Base-by-base conservation (phyloP, 2,329 filamentous ascomycete species). In the Neonectria faginata region DNA sequence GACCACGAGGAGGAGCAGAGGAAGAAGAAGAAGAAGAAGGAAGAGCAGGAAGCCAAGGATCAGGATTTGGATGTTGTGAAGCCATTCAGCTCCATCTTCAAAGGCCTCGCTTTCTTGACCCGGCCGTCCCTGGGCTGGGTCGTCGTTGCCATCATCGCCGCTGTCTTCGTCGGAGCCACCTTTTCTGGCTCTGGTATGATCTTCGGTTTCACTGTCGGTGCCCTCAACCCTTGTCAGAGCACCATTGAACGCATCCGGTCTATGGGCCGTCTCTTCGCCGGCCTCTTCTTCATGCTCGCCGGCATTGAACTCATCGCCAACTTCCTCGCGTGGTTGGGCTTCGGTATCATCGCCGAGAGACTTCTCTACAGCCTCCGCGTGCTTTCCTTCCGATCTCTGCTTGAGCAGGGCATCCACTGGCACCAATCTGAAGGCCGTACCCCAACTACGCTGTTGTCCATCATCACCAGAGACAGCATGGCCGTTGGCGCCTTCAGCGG, bases 391-490 rank as follows among this genome's bases (percentile, higher is more conserved):
- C 84, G 87, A 3, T 87, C 89, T 0, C 78, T 92, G 2, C 83
- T 92, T 47, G 82, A 87, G 61, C 89, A 92, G 76, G 86, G 88
- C 66, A 79, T 91, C 47, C 84, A 90, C 64, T 93, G 90, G 90
- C 91, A 92, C 25, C 71, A 86, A 91, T 73, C 88, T 87, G 0
- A 82, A 22, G 85, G 83, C 2, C 85, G 89, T 18, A 89, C 84
- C 1, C 88, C 91, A 0, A 83, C 87, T 0, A 78, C 82, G n/a
- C 80, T 93, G 9, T 81, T 93, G 2, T 87, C 86, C 0, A 85
- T 89, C 68, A 90, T 94, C 68, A 92, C 89, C 7, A 87, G 85
- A 53, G 91, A 93, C 69, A 86, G 87, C 1, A 88, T 87, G 42
- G 84, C 89, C 0, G 78, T 94, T 25, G 88, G 87, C 36, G 89